A percentile compares a stretch with the other conserved stretches of the same genome.
phyloP scores from a whole-genome alignment of 2,329 filamentous ascomycete species.

The Albophoma yamanashiensis region DNA sequence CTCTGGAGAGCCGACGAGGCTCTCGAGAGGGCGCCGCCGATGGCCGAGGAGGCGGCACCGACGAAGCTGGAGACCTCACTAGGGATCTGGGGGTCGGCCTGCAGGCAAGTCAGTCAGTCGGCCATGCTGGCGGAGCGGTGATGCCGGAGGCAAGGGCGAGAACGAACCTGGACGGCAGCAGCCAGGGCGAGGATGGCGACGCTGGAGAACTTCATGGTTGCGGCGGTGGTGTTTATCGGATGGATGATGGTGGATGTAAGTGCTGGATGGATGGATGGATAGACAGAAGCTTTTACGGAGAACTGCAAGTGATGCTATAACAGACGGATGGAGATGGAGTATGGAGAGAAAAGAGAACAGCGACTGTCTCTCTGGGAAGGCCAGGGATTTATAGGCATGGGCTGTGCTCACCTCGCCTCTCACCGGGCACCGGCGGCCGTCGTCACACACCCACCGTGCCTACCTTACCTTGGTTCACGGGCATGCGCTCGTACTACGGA shows the following conservation, averaged over 20 bases:
- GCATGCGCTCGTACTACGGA: too few species aligned
- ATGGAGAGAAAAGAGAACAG: not conserved
- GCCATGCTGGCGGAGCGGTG: not conserved
- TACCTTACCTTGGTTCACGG: too few species aligned
- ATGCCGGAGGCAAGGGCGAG: too few species aligned
- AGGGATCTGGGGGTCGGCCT: constrained; percentile 4
- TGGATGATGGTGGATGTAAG: not conserved
- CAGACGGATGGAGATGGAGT: not conserved
- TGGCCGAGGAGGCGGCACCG: not conserved
- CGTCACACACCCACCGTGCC: not conserved
- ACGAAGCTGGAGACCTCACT: not conserved
- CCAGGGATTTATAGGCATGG: not conserved
- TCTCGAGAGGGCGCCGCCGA: constrained; percentile 1
- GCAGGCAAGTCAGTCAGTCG: not conserved
- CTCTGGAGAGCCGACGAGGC: not conserved
- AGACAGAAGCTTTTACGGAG: not conserved
- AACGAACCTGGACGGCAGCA: constrained; percentile 18
- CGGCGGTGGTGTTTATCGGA: not conserved
- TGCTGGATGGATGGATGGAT: not conserved
- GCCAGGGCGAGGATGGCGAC: constrained; percentile 19
- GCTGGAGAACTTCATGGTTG: constrained; percentile 27
- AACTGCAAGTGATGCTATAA: not conserved
- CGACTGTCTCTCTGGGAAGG: not conserved
- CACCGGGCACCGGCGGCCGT: not conserved
- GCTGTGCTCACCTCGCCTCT: not conserved